Evolutionary conservation across 495 filamentous ascomycete species (phyloP).

Genomic region (Immersiella caudata): DNA sequence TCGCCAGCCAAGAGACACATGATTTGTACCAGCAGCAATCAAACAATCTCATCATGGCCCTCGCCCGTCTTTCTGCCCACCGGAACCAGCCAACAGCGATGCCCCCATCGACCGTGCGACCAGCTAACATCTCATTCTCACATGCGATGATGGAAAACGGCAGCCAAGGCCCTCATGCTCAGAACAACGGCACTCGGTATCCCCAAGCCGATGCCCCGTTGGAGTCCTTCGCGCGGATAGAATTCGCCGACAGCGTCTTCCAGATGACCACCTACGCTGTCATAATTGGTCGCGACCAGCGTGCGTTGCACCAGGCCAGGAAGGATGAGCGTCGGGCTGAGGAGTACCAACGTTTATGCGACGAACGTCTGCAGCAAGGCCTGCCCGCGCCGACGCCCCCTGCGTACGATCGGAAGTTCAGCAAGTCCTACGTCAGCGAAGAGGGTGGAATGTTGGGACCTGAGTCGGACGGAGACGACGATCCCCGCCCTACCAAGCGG

Average conservation of each 20-base stretch:
- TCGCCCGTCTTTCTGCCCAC: slow-evolving; percentile 31
- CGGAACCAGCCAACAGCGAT: slow-evolving; percentile 20
- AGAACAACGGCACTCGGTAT: slow-evolving; percentile 8
- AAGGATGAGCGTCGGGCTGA: slow-evolving; percentile 45
- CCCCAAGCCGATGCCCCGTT: slow-evolving; percentile 39
- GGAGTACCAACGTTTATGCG: slow-evolving; percentile 40
- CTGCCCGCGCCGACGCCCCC: slow-evolving; percentile 45
- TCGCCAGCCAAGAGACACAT: slow-evolving; percentile 16
- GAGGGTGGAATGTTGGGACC: slow-evolving; percentile 57
- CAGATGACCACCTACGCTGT: slow-evolving; percentile 57
- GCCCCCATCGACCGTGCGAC: slow-evolving; percentile 34
- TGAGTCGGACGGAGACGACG: slow-evolving; percentile 50
- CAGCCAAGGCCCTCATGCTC: slow-evolving; percentile 11
- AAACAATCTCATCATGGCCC: slow-evolving; percentile 30
- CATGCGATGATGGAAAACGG: slow-evolving; percentile 22
- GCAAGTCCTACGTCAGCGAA: slow-evolving; percentile 57
- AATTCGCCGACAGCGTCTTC: slow-evolving; percentile 55
- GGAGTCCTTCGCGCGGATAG: slow-evolving; percentile 55
- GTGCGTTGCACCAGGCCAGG: slow-evolving; percentile 48
- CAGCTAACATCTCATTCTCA: slow-evolving; percentile 36
- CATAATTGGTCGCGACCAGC: slow-evolving; percentile 53
- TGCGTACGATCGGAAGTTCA: slow-evolving; percentile 47
- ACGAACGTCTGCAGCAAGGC: slow-evolving; percentile 43
- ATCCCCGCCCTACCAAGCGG: slow-evolving; percentile 44
- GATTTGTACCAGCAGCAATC: slow-evolving; percentile 26